Percentiles rank a stretch among this genome's conserved stretches.
Evolutionary conservation across 202 grass and related monocot species (phyloP).

Genomic region (Sporobolus alterniflorus): DNA sequence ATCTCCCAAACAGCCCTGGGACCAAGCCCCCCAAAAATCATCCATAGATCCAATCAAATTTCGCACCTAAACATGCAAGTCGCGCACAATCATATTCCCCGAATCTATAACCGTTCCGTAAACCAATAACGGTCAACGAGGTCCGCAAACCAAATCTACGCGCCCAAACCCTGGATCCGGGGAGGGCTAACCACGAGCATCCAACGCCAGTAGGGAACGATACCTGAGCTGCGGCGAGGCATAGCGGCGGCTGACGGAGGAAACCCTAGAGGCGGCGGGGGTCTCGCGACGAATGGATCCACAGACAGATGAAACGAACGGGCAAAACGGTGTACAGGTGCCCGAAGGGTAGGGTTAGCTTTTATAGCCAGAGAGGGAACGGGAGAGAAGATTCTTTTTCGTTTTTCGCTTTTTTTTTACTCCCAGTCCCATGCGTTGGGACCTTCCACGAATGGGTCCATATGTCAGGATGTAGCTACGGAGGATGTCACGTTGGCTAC

Average conservation of each 20-base stretch:
- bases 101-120: background rate
- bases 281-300: background rate
- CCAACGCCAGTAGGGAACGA: background rate
- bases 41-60: background rate
- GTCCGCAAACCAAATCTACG: slow-evolving; percentile 1
- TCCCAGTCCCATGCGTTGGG: background rate
- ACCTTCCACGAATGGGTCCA: background rate
- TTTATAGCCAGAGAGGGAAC: slow-evolving; percentile 35
- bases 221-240: slow-evolving; percentile 90
- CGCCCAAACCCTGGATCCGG: background rate
- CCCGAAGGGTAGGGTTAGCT: slow-evolving; percentile 12
- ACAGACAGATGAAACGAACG: background rate
- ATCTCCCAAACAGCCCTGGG: background rate
- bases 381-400: background rate
- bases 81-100: background rate
- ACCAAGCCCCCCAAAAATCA: background rate
- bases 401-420: background rate
- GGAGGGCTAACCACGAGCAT: background rate
- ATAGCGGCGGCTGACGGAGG: slow-evolving; percentile 46
- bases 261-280: slow-evolving; percentile 44
- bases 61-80: background rate
- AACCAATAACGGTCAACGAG: background rate
- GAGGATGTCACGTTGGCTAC: no score
- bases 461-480: no score
- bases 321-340: background rate